These are phyloP conservation scores for Colletotrichum graminicola DNA, from an alignment of 2,329 filamentous ascomycete genomes.

Conservation along the genomic window DNA sequence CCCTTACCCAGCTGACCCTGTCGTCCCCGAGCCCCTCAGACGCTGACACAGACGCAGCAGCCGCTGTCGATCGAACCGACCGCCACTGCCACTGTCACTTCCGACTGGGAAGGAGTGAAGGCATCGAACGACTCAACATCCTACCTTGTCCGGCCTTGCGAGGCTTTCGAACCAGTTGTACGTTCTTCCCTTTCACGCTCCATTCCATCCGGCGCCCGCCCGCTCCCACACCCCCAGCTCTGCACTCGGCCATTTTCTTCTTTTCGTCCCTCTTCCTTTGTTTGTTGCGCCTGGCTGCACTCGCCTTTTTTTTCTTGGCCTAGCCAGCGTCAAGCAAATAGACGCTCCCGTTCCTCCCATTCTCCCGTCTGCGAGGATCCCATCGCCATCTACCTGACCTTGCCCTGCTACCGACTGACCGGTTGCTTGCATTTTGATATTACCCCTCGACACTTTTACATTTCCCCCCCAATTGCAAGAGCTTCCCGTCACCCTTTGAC, in stretches of 20 bases:
- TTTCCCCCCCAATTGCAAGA: slow-evolving; percentile 2
- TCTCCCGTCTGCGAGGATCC: slow-evolving; percentile 5
- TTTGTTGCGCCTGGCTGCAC: slow-evolving; percentile 8
- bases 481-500: slow-evolving; percentile 1
- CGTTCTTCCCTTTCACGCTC: slow-evolving; percentile 25
- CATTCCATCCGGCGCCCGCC: slow-evolving; percentile 13
- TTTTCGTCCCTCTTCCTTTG: slow-evolving; percentile 31
- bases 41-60: slow-evolving; percentile 31
- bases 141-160: slow-evolving; percentile 6
- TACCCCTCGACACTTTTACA: slow-evolving; percentile 18
- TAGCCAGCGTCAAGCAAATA: slow-evolving; percentile 31
- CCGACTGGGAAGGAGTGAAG: slow-evolving; percentile 12
- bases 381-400: slow-evolving; percentile 14
- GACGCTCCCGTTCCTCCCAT: slow-evolving; percentile 35
- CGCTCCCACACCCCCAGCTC: not conserved
- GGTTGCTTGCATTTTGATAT: slow-evolving; percentile 25
- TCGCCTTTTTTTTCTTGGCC: slow-evolving; percentile 8
- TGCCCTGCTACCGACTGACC: slow-evolving; percentile 14
- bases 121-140: slow-evolving; percentile 18
- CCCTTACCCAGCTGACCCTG: slow-evolving; percentile 17
- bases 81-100: slow-evolving; percentile 17
- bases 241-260: slow-evolving; percentile 24
- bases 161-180: slow-evolving; percentile 31
- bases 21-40: slow-evolving; percentile 21
- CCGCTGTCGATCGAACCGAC: slow-evolving; percentile 17